Base-by-base conservation (phyloP, 805 yeast genomes). In the Candida wancherniae region DNA sequence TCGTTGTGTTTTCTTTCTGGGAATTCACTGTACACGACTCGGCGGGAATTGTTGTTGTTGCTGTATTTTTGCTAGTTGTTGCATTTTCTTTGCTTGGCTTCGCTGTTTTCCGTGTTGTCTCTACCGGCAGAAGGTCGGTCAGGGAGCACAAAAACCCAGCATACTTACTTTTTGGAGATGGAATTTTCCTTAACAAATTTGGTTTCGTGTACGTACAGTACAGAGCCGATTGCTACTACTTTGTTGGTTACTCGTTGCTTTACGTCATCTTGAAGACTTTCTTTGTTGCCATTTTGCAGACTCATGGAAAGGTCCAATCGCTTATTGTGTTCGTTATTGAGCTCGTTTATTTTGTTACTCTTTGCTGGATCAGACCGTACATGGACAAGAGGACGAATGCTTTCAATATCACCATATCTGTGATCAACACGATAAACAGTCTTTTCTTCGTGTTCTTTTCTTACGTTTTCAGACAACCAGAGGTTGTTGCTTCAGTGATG, bases 301-400 rank as follows among this genome's bases (percentile, higher is more conserved):
- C 55, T 7, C 69, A 75, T 19, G 97, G 98, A 39, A 83, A 80
- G 48, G 80, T 72, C 4, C 96, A 84, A 54, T 84, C 95, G 1
- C 70, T 85, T 40, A 64, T 83, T 29, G 70, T 88, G 6, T 83
- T 90, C 49, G 77, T 69, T 11, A 65, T 84, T 39, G 97, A 92
- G 55, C 62, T 90, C 31, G 45, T 73, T 14, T 87, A 80, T 59
- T 76, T 84, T 40, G 71, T 71, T 20, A 65, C 67, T 0, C 48
- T 87, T 16, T 79, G 87, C 50, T 73, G 75, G 71, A 62, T 72
- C 34, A 75, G 92, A 57, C 98, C 98, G 8, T 92, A 75, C 57
- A 79, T 92, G 88, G 97, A 92, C 62, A 86, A 82, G 59, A 73
- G 94, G 62, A 88, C 97, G 19, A 92, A 92, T 49, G 80, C 77